Conservation (phyloP, 495 filamentous ascomycete genomes). For the Tuber umbilicatum region DNA sequence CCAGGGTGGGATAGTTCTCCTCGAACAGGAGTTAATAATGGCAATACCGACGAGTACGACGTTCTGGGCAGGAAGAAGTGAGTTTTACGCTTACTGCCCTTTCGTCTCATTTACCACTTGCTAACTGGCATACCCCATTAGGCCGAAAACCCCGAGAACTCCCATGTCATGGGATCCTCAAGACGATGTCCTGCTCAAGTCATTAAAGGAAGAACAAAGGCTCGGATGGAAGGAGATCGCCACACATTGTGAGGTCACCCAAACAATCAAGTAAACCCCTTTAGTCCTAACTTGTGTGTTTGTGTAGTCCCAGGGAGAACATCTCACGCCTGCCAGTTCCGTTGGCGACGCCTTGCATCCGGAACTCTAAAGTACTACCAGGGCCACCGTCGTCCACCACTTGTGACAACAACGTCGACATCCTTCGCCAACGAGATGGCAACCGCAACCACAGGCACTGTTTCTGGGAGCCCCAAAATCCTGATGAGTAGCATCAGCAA, state of each 20-base stretch:
- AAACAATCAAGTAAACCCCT: slow-evolving; percentile 2
- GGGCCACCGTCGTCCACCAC: slow-evolving; percentile 40
- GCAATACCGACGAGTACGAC: slow-evolving; percentile 39
- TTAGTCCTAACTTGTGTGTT: slow-evolving; percentile 24
- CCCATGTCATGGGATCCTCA: slow-evolving; percentile 43
- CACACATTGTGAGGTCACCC: slow-evolving; percentile 37
- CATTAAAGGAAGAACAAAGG: slow-evolving; percentile 42
- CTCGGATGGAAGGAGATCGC: slow-evolving; percentile 43
- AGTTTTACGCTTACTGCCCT: slow-evolving; percentile 7
- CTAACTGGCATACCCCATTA: slow-evolving; percentile 24
- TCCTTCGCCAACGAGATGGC: slow-evolving; percentile 42
- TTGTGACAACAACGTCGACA: slow-evolving; percentile 41
- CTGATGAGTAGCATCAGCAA: slow-evolving; percentile 38
- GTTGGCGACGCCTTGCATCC: slow-evolving; percentile 42
- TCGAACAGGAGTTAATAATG: slow-evolving; percentile 26
- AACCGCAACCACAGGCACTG: slow-evolving; percentile 35
- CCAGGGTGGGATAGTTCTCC: slow-evolving; percentile 35
- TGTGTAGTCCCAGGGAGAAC: slow-evolving; percentile 37
- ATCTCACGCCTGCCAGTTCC: slow-evolving; percentile 42
- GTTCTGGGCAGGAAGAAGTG: slow-evolving; percentile 42
- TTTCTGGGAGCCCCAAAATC: slow-evolving; percentile 35
- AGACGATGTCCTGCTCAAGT: slow-evolving; percentile 41
- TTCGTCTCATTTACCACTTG: not conserved
- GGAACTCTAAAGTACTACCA: slow-evolving; percentile 43
- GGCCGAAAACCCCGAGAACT: slow-evolving; percentile 41